These are phyloP conservation scores for Gossypium laxum DNA, from an alignment of 441 rosid species.

Conservation along the genomic window DNA sequence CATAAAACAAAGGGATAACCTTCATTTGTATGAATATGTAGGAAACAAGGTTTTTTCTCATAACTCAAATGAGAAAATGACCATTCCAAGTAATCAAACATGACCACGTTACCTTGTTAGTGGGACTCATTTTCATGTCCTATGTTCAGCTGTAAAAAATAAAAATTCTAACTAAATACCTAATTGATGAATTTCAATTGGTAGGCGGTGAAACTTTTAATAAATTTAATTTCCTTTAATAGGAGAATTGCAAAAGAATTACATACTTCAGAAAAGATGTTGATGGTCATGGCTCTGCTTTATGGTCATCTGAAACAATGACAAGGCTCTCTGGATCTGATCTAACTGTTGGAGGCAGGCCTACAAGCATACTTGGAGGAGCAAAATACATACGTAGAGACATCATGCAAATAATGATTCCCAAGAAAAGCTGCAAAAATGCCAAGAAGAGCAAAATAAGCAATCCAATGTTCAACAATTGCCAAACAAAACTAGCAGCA, in stretches of 20 bases:
- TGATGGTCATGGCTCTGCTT: constrained; percentile 10
- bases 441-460: not conserved
- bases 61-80: not conserved
- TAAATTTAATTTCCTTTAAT: not conserved
- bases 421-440: constrained; percentile 16
- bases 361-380: constrained; percentile 15
- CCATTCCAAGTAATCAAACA: not conserved
- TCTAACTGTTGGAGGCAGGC: constrained; percentile 10
- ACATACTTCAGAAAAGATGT: constrained; percentile 4
- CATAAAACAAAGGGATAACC: constrained; percentile 2
- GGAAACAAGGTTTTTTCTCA: not conserved
- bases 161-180: not conserved
- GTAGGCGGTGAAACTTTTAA: not conserved
- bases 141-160: not conserved
- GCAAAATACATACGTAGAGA: constrained; percentile 18
- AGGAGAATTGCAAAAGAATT: not conserved
- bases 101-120: not conserved
- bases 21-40: not conserved
- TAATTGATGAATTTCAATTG: not conserved
- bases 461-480: not conserved
- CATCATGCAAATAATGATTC: constrained; percentile 19
- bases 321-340: constrained; percentile 18
- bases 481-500: not conserved
- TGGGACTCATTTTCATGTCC: not conserved
- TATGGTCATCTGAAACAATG: constrained; percentile 8